phyloP scores from a whole-genome alignment of 305 asterid species.

The Solanum hybrid region DNA sequence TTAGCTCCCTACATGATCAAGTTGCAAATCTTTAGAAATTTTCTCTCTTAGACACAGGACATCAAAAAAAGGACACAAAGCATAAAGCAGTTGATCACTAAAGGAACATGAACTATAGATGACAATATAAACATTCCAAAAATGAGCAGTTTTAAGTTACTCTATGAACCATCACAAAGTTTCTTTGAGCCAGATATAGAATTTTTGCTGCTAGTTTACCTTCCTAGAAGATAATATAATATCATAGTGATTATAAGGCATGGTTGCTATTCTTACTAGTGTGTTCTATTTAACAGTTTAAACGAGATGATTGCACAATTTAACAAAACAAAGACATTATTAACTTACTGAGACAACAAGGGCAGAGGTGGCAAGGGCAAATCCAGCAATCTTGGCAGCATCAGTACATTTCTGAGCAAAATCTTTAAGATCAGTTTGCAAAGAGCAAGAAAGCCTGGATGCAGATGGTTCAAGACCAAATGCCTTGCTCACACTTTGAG shows the following conservation, averaged over 20 bases:
- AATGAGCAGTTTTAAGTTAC: background rate
- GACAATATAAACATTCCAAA: background rate
- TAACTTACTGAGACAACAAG: conserved; percentile 61
- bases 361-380: conserved; percentile 97
- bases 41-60: background rate
- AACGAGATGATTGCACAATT: background rate
- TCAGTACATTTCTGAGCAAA: conserved; percentile 72
- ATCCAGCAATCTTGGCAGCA: conserved; percentile 92
- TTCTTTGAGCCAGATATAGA: background rate
- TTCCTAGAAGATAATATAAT: background rate
- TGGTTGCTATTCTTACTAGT: background rate
- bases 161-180: background rate
- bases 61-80: background rate
- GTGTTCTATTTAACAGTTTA: background rate
- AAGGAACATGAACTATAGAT: background rate
- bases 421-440: conserved; percentile 65
- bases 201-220: background rate
- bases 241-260: background rate
- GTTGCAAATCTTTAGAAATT: background rate
- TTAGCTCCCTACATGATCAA: conserved; percentile 51
- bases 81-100: background rate
- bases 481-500: conserved; percentile 41
- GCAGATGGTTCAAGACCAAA: conserved; percentile 48
- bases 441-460: conserved; percentile 64
- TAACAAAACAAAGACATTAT: background rate